These are phyloP conservation scores for Fusarium irregulare DNA, from an alignment of 2,329 filamentous ascomycete genomes.

Conservation along the genomic window DNA sequence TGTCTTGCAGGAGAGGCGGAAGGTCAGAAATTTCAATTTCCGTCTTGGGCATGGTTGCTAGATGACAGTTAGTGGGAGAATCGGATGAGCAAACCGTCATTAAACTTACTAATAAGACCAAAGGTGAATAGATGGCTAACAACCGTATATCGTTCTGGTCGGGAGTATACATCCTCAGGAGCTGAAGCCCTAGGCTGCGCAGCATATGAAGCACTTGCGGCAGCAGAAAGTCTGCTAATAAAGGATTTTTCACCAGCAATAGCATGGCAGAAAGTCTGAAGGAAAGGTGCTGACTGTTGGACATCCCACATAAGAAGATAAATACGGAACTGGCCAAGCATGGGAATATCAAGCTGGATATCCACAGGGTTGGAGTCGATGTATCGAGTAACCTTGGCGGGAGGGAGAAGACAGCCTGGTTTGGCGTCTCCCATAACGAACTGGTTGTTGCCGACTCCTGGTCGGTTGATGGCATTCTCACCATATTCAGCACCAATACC, in stretches of 20 bases:
- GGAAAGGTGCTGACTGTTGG: slow-evolving; percentile 64
- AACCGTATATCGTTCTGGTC: slow-evolving; percentile 75
- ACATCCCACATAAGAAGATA: slow-evolving; percentile 77
- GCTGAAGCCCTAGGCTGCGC: slow-evolving; percentile 67
- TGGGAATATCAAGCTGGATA: slow-evolving; percentile 80
- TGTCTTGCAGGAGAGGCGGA: slow-evolving; percentile 70
- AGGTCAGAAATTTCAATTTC: slow-evolving; percentile 74
- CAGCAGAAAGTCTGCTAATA: slow-evolving; percentile 68
- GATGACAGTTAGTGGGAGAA: slow-evolving; percentile 24
- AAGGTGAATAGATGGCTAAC: slow-evolving; percentile 78
- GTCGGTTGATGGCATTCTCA: slow-evolving; percentile 63
- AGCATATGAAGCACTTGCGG: slow-evolving; percentile 71
- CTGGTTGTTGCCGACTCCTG: slow-evolving; percentile 50
- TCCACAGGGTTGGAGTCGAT: slow-evolving; percentile 83
- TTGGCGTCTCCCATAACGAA: slow-evolving; percentile 61
- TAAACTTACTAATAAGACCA: slow-evolving; percentile 70
- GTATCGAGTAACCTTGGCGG: slow-evolving; percentile 77
- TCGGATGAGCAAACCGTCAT: neutral
- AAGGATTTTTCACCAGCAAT: slow-evolving; percentile 65
- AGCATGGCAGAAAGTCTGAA: slow-evolving; percentile 67
- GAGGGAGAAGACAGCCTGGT: slow-evolving; percentile 69
- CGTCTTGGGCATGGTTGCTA: slow-evolving; percentile 69
- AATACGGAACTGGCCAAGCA: slow-evolving; percentile 80
- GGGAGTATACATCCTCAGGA: slow-evolving; percentile 72
- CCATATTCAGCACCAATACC: slow-evolving; percentile 74